Conservation (phyloP, 192 early-diverging fungal genomes). For the Paraglomus occultum region DNA sequence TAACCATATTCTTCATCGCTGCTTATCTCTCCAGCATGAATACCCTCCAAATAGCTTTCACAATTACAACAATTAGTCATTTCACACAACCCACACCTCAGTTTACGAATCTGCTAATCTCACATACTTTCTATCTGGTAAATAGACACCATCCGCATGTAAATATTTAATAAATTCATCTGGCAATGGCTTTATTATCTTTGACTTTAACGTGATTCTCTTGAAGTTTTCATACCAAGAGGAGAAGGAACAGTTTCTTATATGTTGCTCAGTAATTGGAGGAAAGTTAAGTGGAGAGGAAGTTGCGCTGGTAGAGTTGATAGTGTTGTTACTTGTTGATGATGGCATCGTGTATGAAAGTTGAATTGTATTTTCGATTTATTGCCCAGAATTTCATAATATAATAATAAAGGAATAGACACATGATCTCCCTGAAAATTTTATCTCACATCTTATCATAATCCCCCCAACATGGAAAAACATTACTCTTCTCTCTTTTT, state of each 20-base stretch:
- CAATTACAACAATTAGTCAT: neutral
- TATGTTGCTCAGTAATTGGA: conserved; percentile 58
- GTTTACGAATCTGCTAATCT: neutral
- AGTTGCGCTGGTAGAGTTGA: neutral
- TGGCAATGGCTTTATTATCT: conserved; percentile 68
- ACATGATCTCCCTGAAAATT: no score
- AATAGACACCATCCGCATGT: conserved; percentile 77
- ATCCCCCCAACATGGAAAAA: no score
- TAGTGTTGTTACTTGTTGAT: neutral
- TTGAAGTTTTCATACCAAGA: conserved; percentile 77
- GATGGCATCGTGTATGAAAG: no score
- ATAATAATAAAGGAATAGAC: no score
- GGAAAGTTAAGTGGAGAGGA: conserved; percentile 43
- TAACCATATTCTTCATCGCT: conserved; percentile 33
- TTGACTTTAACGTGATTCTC: conserved; percentile 65
- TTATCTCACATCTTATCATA: no score
- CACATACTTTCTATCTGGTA: conserved; percentile 67
- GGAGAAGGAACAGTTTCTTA: conserved; percentile 70
- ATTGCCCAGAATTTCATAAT: no score
- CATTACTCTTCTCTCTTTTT: no score
- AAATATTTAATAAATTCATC: conserved; percentile 83
- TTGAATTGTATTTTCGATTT: no score
- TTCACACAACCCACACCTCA: neutral
- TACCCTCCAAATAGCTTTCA: conserved; percentile 32
- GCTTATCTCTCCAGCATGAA: conserved; percentile 10